These are phyloP conservation scores for Cyanodermella asteris DNA, from an alignment of 2,329 filamentous ascomycete species.

Conservation along the genomic window DNA sequence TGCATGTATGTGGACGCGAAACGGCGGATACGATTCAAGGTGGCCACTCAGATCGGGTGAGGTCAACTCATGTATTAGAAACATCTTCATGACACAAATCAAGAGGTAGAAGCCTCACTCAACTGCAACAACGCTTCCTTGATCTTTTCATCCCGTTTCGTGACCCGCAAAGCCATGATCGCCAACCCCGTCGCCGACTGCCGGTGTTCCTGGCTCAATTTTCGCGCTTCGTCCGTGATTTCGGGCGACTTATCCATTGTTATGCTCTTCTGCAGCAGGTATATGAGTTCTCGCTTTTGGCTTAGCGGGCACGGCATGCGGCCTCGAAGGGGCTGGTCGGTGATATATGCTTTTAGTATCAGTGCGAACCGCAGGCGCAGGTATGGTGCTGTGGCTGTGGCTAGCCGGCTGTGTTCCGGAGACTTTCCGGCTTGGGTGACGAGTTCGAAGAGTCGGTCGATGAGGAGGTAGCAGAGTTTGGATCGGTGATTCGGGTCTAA, in stretches of 20 bases:
- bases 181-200: conserved; percentile 61
- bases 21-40: too few species aligned
- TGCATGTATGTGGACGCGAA: neutral
- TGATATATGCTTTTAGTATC: conserved; percentile 63
- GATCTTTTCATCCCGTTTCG: conserved; percentile 40
- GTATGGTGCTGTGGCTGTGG: conserved; percentile 55
- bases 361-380: conserved; percentile 64
- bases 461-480: conserved; percentile 57
- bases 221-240: conserved; percentile 35
- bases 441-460: conserved; percentile 56
- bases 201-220: conserved; percentile 44
- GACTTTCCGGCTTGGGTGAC: conserved; percentile 31
- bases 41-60: too few species aligned
- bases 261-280: conserved; percentile 45
- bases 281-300: conserved; percentile 57
- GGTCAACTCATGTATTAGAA: neutral
- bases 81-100: conserved; percentile 7
- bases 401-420: conserved; percentile 34
- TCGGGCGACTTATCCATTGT: conserved; percentile 45
- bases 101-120: conserved; percentile 18
- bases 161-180: conserved; percentile 37
- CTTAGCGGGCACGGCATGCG: conserved; percentile 71
- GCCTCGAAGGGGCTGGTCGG: conserved; percentile 76
- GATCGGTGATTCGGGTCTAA: conserved; percentile 41
- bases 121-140: conserved; percentile 20